Conservation (phyloP, 148 eudicot genomes). For the Silene uniflora region DNA sequence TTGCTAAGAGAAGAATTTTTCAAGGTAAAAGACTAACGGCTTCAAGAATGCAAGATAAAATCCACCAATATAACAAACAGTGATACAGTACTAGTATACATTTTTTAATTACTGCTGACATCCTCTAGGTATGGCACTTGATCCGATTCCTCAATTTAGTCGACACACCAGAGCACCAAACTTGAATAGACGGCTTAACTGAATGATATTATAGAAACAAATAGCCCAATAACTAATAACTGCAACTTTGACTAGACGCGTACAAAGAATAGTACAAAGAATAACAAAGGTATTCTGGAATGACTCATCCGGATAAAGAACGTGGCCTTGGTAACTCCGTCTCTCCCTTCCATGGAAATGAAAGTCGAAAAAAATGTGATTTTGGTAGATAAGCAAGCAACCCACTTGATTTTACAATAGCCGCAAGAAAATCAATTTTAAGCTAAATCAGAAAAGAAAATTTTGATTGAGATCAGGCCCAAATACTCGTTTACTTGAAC, state of each 20-base stretch:
- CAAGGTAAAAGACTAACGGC: not conserved
- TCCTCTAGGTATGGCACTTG: not conserved
- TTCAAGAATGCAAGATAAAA: not conserved
- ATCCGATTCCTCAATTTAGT: not conserved
- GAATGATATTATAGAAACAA: not conserved
- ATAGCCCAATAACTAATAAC: not conserved
- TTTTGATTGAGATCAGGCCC: not conserved
- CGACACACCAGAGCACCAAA: not conserved
- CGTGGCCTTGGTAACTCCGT: not conserved
- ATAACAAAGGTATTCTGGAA: not conserved
- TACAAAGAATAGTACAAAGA: not conserved
- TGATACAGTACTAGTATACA: not conserved
- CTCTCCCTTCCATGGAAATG: not conserved
- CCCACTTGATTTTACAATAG: not conserved
- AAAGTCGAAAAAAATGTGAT: not conserved
- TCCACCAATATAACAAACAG: not conserved
- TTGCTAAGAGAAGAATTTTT: not conserved
- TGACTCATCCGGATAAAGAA: not conserved
- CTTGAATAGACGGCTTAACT: too few species aligned
- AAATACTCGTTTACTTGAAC: not conserved
- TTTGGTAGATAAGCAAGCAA: conserved; percentile 7
- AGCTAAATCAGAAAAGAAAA: conserved; percentile 1
- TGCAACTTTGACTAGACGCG: not conserved
- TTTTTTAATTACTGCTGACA: not conserved
- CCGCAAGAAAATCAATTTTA: conserved; percentile 1